Conservation (phyloP, 768 basidiomycete species). For the Amanita molliuscula region DNA sequence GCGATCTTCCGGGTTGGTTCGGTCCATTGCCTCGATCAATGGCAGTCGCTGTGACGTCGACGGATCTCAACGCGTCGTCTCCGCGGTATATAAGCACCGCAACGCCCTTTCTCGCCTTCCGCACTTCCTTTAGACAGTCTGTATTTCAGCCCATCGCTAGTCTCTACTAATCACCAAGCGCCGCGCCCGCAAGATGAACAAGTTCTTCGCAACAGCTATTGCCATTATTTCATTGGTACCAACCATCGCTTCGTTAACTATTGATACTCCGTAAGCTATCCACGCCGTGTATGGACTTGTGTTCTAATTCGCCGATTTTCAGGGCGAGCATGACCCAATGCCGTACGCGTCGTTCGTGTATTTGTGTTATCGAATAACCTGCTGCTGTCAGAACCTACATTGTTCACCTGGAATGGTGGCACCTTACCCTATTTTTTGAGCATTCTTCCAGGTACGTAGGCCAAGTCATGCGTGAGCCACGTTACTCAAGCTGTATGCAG, state of each 20-base stretch:
- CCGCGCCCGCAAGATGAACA: conserved; percentile 20
- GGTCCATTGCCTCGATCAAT: not conserved
- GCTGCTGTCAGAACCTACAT: conserved; percentile 42
- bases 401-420: conserved; percentile 45
- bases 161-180: not conserved
- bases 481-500: conserved; percentile 20
- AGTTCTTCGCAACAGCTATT: conserved; percentile 23
- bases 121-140: conserved; percentile 3
- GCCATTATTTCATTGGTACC: conserved; percentile 29
- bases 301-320: not conserved
- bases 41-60: conserved; percentile 1
- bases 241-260: conserved; percentile 30
- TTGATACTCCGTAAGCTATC: conserved; percentile 52
- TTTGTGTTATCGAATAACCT: not conserved
- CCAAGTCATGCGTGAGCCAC: not conserved
- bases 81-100: conserved; percentile 1
- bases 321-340: conserved; percentile 32
- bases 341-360: conserved; percentile 25
- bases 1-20: not conserved
- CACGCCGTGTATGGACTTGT: not conserved
- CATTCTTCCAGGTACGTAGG: conserved; percentile 43
- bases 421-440: conserved; percentile 46
- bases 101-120: not conserved
- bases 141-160: conserved; percentile 8
- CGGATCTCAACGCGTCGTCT: not conserved